Percentiles rank a stretch among this genome's conserved stretches.
These are phyloP conservation scores for Wallacemonas collosoma DNA, from an alignment of 208 protist genomes.

Conservation along the genomic window DNA sequence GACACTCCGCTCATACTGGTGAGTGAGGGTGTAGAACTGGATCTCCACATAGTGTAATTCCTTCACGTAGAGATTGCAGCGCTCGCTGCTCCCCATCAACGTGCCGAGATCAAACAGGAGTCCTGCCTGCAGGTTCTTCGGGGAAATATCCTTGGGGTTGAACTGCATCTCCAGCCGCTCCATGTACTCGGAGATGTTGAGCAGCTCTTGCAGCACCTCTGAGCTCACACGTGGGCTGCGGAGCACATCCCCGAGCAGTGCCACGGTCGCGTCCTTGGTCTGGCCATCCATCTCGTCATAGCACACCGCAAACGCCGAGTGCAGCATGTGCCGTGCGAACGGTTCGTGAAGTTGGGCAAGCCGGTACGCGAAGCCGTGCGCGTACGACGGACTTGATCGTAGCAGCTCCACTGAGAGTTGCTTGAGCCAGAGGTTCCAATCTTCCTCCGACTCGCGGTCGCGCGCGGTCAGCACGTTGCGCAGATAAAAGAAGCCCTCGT, in stretches of 20 bases:
- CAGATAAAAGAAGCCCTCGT: constrained; percentile 63
- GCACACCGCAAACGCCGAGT: constrained; percentile 88
- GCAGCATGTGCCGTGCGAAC: constrained; percentile 89
- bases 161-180: constrained; percentile 92
- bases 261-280: constrained; percentile 52
- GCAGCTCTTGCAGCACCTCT: constrained; percentile 94
- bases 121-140: constrained; percentile 46
- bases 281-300: constrained; percentile 75
- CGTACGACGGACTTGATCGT: constrained; percentile 73
- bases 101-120: constrained; percentile 83
- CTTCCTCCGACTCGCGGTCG: constrained; percentile 72
- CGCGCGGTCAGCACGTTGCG: constrained; percentile 53
- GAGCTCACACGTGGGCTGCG: constrained; percentile 69
- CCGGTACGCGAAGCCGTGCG: constrained; percentile 71
- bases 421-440: constrained; percentile 84
- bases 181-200: constrained; percentile 98
- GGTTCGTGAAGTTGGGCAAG: constrained; percentile 85
- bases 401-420: constrained; percentile 85
- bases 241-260: constrained; percentile 71
- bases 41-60: constrained; percentile 96
- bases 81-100: constrained; percentile 93
- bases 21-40: constrained; percentile 82
- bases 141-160: constrained; percentile 27
- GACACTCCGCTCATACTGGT: constrained; percentile 71
- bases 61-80: constrained; percentile 94